Evolutionary conservation across 2,329 filamentous ascomycete genomes (phyloP).

Genomic region (Huntiella omanensis): DNA sequence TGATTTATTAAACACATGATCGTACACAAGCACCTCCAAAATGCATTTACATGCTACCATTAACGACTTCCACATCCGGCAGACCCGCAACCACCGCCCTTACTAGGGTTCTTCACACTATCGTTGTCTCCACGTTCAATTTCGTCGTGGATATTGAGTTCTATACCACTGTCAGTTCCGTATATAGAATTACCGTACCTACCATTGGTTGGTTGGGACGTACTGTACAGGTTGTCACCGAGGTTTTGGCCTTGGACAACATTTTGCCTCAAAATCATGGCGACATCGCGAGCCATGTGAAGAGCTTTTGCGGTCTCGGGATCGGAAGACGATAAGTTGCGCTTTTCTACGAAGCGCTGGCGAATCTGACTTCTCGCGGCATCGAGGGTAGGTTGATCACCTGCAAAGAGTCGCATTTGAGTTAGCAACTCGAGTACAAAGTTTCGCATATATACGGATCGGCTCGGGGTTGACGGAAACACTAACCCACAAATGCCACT

Average conservation of each 20-base stretch:
- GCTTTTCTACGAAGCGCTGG: constrained; percentile 50
- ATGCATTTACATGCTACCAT: neutral
- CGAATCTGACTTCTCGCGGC: constrained; percentile 60
- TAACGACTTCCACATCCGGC: constrained; percentile 10
- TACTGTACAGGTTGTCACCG: constrained; percentile 40
- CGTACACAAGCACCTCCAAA: neutral
- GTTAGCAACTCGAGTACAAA: no score
- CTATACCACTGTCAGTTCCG: constrained; percentile 25
- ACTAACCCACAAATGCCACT: constrained; percentile 63
- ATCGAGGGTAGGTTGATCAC: constrained; percentile 47
- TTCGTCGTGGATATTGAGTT: constrained; percentile 71
- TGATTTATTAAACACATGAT: neutral
- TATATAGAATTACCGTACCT: neutral
- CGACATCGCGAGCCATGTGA: constrained; percentile 64
- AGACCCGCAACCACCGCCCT: neutral
- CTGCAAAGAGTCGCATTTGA: constrained; percentile 23
- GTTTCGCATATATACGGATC: neutral
- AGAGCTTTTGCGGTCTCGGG: constrained; percentile 46
- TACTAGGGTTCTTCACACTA: constrained; percentile 41
- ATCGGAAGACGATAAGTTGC: constrained; percentile 35
- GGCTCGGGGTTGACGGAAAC: neutral
- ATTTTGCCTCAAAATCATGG: constrained; percentile 61
- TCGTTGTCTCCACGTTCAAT: constrained; percentile 91
- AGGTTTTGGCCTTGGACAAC: constrained; percentile 60
- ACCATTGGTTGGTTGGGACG: constrained; percentile 17